phyloP scores from a whole-genome alignment of 2,329 filamentous ascomycete species.

The Cercospora sesami region DNA sequence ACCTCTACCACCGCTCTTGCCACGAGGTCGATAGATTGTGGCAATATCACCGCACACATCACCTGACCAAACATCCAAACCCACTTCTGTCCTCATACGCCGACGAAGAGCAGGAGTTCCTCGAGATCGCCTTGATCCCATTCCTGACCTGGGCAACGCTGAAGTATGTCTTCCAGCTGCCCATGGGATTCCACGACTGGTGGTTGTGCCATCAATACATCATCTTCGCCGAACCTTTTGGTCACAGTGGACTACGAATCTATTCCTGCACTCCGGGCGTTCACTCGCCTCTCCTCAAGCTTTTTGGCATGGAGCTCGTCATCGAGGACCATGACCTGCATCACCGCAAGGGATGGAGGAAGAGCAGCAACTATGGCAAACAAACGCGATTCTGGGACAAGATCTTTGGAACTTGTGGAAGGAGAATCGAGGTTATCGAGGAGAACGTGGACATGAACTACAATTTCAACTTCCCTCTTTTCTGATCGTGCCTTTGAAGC shows the following conservation, averaged over 20 bases:
- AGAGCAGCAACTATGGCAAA: constrained; percentile 45
- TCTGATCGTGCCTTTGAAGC: constrained; percentile 3
- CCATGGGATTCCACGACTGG: constrained; percentile 52
- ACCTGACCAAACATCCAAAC: constrained; percentile 50
- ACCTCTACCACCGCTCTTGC: constrained; percentile 48
- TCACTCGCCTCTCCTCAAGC: constrained; percentile 39
- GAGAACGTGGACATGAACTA: constrained; percentile 25
- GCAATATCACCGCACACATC: constrained; percentile 50
- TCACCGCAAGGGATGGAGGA: constrained; percentile 44
- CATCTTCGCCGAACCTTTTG: constrained; percentile 44
- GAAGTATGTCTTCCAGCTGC: constrained; percentile 41
- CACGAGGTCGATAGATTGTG: constrained; percentile 46
- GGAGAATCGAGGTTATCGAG: constrained; percentile 39
- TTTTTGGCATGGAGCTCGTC: constrained; percentile 42
- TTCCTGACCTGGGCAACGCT: constrained; percentile 44
- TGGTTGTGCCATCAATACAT: constrained; percentile 51
- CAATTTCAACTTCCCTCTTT: constrained; percentile 19
- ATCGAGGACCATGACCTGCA: constrained; percentile 49
- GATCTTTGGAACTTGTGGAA: constrained; percentile 36
- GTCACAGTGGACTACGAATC: constrained; percentile 46
- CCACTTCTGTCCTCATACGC: constrained; percentile 47
- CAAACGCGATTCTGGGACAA: constrained; percentile 41
- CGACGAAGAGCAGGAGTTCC: constrained; percentile 47
- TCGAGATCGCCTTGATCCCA: constrained; percentile 47
- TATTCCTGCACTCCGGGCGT: constrained; percentile 41